Base-by-base conservation (phyloP, 208 protist genomes). In the Leishmania guyanensis region DNA sequence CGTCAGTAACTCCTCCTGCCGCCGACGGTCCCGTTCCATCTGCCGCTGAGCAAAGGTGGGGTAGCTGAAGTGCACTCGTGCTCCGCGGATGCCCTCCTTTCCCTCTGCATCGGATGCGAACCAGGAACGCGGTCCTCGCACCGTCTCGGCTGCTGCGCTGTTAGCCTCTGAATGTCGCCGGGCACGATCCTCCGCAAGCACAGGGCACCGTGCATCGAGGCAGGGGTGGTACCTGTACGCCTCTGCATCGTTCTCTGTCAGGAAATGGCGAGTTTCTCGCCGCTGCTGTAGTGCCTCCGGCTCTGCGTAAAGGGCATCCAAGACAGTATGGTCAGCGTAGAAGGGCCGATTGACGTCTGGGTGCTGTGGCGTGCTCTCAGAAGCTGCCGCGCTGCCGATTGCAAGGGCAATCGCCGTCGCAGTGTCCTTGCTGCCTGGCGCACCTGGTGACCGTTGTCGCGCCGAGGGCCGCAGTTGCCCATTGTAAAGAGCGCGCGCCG, bases 261-360 rank as follows among this genome's bases (percentile, higher is more conserved):
- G 79, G 70, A 76, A 26, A 43, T 78, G 85, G 8, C 80, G 84
- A 9, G 53, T 16, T 62, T 88, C 85, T n/a, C 74, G 85, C 36
- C 88, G 83, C 3, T 70, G 83, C 36, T 80, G 76, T 43, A 83
- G 76, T 74, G 80, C 80, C 69, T 84, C 81, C 51, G 71, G 71
- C 68, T 85, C 86, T 1, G 83, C 81, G 62, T 85, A 84, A 3
- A 89, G 83, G 6, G 86, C 78, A 39, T 89, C 85, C 64, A 89
- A 87, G 33, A 91, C 82, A 20, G 46, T 75, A 26, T 36, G 10
- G 46, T 26, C 26, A 46, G 20, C 70, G 46, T 36, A 16, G 39
- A 46, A 9, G 26, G 68, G 36, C 22, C 29, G 54, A 72, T 17
- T 46, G 50, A 39, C 14, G 39, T 50, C 68, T 51, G 39, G 2